These are phyloP conservation scores for Melampsora allii-populina DNA, from an alignment of 1,284 basidiomycete genomes.

Conservation along the genomic window DNA sequence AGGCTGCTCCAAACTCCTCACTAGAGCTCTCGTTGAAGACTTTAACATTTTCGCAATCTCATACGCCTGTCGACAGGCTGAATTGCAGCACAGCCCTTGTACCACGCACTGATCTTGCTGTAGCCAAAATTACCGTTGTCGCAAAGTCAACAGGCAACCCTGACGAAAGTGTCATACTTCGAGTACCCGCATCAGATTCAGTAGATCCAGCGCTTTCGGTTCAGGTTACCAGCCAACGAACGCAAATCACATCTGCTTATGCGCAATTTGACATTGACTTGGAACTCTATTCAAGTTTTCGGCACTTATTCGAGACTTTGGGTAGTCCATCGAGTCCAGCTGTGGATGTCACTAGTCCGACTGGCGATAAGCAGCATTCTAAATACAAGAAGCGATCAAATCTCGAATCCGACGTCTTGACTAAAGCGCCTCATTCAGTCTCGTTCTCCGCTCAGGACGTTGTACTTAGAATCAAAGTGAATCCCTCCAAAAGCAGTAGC, in stretches of 20 bases:
- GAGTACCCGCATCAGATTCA: background rate
- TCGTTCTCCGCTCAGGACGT: background rate
- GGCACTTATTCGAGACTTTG: background rate
- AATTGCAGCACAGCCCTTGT: background rate
- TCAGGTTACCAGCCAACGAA: background rate
- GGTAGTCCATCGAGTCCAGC: background rate
- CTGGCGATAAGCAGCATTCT: background rate
- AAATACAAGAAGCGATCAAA: background rate
- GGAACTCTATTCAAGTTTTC: background rate
- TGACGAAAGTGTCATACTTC: background rate
- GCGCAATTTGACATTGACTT: conserved; percentile 2
- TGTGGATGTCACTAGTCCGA: background rate
- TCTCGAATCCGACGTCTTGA: background rate
- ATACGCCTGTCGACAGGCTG: background rate
- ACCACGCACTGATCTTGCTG: background rate
- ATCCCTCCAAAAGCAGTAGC: background rate
- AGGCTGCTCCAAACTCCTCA: background rate
- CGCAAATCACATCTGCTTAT: conserved; percentile 4
- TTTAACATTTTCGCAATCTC: background rate
- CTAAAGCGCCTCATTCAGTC: background rate
- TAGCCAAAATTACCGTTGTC: background rate
- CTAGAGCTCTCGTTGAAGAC: background rate
- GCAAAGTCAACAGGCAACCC: background rate
- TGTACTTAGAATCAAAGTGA: background rate
- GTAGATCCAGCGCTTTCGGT: background rate